Evolutionary conservation across 495 filamentous ascomycete species (phyloP).

Genomic region (Tuber calosporum): DNA sequence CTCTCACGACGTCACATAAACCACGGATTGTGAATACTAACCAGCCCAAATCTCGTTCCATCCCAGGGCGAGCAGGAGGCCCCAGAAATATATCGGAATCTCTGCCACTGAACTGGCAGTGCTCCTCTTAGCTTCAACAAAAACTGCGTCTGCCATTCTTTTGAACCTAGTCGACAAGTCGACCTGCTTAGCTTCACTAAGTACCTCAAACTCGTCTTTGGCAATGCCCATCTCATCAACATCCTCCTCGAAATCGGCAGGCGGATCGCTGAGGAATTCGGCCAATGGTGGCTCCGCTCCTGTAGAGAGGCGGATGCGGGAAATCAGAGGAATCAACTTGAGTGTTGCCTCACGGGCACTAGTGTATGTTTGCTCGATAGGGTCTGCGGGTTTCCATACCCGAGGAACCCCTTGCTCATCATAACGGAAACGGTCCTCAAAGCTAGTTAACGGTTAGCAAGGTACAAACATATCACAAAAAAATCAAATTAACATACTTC

Average conservation of each 20-base stretch:
- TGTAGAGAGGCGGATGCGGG: constrained; percentile 70
- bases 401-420: constrained; percentile 89
- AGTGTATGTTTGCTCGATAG: constrained; percentile 93
- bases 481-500: constrained; percentile 48
- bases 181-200: constrained; percentile 76
- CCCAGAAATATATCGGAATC: constrained; percentile 92
- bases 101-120: constrained; percentile 93
- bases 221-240: constrained; percentile 91
- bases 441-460: constrained; percentile 44
- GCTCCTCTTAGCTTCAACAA: constrained; percentile 92
- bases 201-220: constrained; percentile 91
- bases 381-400: constrained; percentile 94
- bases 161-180: constrained; percentile 93
- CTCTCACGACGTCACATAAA: constrained; percentile 42
- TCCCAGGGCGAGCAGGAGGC: constrained; percentile 73
- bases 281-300: constrained; percentile 69
- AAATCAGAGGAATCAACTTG: constrained; percentile 77
- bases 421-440: constrained; percentile 98
- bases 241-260: constrained; percentile 64
- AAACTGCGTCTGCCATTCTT: constrained; percentile 94
- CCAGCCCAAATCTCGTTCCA: constrained; percentile 77
- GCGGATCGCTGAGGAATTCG: constrained; percentile 72
- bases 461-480: background rate
- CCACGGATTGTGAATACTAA: background rate
- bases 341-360: constrained; percentile 84